Evolutionary conservation across 495 filamentous ascomycete species (phyloP).

Genomic region (Alectoria sarmentosa): DNA sequence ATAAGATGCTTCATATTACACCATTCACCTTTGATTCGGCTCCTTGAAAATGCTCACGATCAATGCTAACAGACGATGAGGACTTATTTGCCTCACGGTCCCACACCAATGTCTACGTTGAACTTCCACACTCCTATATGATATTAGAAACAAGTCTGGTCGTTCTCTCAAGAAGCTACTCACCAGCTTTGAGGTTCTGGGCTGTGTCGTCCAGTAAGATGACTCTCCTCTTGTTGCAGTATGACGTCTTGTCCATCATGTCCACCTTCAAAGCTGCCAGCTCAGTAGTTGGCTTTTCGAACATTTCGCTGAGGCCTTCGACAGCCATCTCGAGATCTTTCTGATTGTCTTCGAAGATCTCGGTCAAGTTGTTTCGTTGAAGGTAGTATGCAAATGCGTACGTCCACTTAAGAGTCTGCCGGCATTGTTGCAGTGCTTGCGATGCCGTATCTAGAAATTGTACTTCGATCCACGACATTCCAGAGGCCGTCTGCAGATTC

Average conservation of each 20-base stretch:
- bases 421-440: constrained; percentile 88
- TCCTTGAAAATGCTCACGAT: constrained; percentile 14
- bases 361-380: constrained; percentile 86
- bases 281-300: constrained; percentile 86
- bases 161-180: constrained; percentile 31
- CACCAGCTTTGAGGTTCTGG: constrained; percentile 80
- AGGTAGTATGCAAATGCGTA: constrained; percentile 98
- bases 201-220: constrained; percentile 89
- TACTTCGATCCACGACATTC: constrained; percentile 98
- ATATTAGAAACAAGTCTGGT: constrained; percentile 13
- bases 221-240: constrained; percentile 86
- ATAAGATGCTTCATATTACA: neutral
- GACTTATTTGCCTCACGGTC: constrained; percentile 8
- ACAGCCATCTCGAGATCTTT: constrained; percentile 97
- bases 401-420: constrained; percentile 97
- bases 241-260: constrained; percentile 95
- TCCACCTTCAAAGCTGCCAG: constrained; percentile 84
- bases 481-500: constrained; percentile 81
- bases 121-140: constrained; percentile 34
- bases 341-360: constrained; percentile 98
- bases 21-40: neutral
- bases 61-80: neutral
- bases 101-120: constrained; percentile 26
- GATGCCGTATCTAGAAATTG: constrained; percentile 92
- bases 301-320: constrained; percentile 92